Evolutionary conservation across 2,329 filamentous ascomycete genomes (phyloP).

Genomic region (Beauveria bassiana): DNA sequence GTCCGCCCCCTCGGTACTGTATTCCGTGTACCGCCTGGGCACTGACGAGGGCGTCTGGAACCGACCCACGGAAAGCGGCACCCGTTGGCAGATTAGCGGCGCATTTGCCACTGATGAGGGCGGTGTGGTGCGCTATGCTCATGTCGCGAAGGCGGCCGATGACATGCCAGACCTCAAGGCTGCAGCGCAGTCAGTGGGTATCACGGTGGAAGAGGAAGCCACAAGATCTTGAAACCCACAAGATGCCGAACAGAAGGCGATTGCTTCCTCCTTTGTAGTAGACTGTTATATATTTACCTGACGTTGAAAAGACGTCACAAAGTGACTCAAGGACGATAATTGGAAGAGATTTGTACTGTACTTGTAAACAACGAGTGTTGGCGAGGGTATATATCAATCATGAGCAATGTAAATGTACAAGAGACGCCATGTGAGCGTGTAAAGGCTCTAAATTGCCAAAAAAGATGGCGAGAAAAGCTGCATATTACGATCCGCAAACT

Average conservation of each 20-base stretch:
- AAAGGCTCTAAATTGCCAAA: neutral
- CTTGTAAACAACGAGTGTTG: neutral
- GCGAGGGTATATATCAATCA: neutral
- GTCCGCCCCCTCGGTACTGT: constrained; percentile 48
- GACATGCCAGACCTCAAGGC: constrained; percentile 24
- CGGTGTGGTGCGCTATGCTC: constrained; percentile 24
- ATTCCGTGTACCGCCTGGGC: constrained; percentile 48
- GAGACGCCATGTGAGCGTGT: no score
- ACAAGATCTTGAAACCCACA: neutral
- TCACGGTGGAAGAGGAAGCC: constrained; percentile 3
- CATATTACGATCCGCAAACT: constrained; percentile 14
- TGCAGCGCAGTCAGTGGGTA: constrained; percentile 21
- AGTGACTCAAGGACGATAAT: neutral
- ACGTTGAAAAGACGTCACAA: no score
- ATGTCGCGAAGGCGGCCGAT: constrained; percentile 23
- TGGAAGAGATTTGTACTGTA: neutral
- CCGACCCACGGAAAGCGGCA: constrained; percentile 56
- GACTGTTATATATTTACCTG: no score
- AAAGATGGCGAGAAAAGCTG: constrained; percentile 7
- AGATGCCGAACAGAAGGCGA: neutral
- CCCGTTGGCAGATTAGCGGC: constrained; percentile 60
- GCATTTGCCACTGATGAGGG: constrained; percentile 44
- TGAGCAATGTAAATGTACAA: neutral
- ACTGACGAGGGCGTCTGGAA: constrained; percentile 60
- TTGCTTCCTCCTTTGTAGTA: no score